A percentile compares a stretch with the other conserved stretches of the same genome.
phyloP scores from a whole-genome alignment of 2,329 filamentous ascomycete genomes.

The Emericellopsis cladophorae region DNA sequence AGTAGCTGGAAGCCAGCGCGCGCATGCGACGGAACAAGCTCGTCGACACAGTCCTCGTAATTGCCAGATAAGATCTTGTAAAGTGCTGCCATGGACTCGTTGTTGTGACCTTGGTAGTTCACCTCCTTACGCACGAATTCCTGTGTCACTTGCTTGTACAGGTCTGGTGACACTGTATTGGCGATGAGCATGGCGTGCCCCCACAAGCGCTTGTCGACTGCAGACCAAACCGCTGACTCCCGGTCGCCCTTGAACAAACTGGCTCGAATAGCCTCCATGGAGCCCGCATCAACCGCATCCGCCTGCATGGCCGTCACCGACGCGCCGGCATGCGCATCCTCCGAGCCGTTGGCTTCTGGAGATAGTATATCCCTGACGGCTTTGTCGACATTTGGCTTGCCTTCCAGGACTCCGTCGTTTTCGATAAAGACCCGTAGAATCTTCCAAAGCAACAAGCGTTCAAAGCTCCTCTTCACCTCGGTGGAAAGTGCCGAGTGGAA shows the following conservation, averaged over 20 bases:
- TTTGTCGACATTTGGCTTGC: constrained; percentile 56
- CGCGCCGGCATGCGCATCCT: constrained; percentile 9
- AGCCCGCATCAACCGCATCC: constrained; percentile 57
- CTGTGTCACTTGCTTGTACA: constrained; percentile 88
- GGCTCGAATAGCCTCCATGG: constrained; percentile 60
- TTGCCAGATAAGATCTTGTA: constrained; percentile 94
- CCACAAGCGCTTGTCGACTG: constrained; percentile 89
- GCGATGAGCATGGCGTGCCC: constrained; percentile 91
- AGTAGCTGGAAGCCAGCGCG: constrained; percentile 86
- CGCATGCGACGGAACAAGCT: constrained; percentile 86
- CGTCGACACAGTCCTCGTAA: constrained; percentile 86
- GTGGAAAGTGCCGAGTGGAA: constrained; percentile 39
- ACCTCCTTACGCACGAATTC: constrained; percentile 96
- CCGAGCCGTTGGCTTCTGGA: constrained; percentile 28
- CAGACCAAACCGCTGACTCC: constrained; percentile 85
- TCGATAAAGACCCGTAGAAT: constrained; percentile 73
- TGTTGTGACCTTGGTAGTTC: constrained; percentile 65
- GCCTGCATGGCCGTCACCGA: constrained; percentile 28
- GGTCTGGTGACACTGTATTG: constrained; percentile 59
- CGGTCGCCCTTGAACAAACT: constrained; percentile 69
- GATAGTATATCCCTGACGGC: constrained; percentile 65
- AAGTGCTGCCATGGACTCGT: constrained; percentile 77
- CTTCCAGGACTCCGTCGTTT: constrained; percentile 71
- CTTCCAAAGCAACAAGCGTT: constrained; percentile 80
- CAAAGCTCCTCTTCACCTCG: constrained; percentile 59